These are phyloP conservation scores for Suillus alpinus DNA, from an alignment of 768 basidiomycete genomes.

Conservation along the genomic window DNA sequence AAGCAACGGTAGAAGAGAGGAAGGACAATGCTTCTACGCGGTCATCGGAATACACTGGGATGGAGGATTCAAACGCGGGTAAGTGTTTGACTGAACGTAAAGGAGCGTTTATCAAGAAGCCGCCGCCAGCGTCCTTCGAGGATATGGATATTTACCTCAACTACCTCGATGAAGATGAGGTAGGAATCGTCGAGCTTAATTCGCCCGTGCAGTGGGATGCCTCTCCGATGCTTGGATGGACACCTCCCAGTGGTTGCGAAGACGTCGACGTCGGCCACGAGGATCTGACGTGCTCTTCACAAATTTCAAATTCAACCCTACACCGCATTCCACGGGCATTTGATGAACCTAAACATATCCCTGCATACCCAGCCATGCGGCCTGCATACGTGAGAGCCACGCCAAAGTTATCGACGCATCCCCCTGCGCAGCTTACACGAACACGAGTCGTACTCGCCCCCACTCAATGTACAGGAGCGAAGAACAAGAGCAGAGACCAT, in stretches of 20 bases:
- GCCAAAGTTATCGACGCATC: background rate
- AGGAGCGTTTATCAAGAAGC: background rate
- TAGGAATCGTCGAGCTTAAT: background rate
- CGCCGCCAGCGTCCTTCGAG: background rate
- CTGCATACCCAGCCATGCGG: background rate
- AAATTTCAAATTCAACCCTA: background rate
- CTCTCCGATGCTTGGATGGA: conserved; percentile 22
- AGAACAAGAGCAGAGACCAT: background rate
- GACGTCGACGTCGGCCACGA: conserved; percentile 21
- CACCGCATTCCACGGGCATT: background rate
- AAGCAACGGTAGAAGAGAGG: background rate
- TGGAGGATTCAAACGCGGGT: background rate
- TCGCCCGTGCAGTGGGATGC: background rate
- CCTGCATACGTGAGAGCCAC: background rate
- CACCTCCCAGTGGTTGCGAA: conserved; percentile 22
- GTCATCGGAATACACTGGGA: background rate
- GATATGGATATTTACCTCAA: background rate
- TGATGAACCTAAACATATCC: background rate
- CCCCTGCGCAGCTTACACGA: conserved; percentile 1
- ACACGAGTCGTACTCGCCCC: conserved; percentile 6
- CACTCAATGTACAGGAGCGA: background rate
- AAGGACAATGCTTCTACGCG: background rate
- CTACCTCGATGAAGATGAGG: background rate
- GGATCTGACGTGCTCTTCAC: conserved; percentile 9
- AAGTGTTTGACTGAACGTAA: background rate